phyloP scores from a whole-genome alignment of 257 asterid genomes.

The Solanum raphanifolium region DNA sequence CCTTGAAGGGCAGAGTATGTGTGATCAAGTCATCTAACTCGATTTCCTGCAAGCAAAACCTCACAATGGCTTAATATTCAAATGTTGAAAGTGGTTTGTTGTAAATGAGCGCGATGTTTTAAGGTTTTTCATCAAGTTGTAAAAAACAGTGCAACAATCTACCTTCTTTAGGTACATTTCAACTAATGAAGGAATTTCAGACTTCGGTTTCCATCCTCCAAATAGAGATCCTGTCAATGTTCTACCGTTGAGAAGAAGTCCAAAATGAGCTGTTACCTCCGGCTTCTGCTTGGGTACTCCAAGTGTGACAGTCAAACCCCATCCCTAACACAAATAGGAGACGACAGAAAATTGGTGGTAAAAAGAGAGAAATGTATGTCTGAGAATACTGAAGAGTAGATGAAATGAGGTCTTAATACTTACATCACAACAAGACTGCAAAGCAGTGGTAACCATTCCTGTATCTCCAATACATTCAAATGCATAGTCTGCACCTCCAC shows the following conservation, averaged over 20 bases:
- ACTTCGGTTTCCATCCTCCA: constrained; percentile 98
- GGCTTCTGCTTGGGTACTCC: constrained; percentile 91
- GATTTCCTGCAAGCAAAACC: constrained; percentile 53
- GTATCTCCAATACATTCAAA: constrained; percentile 97
- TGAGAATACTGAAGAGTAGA: not conserved
- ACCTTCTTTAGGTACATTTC: constrained; percentile 79
- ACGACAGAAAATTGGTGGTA: not conserved
- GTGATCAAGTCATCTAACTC: constrained; percentile 62
- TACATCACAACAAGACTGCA: constrained; percentile 86
- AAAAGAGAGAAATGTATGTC: not conserved
- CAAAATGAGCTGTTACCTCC: constrained; percentile 65
- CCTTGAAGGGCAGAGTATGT: constrained; percentile 56
- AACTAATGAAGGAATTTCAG: constrained; percentile 77
- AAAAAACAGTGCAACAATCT: not conserved
- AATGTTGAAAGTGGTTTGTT: not conserved
- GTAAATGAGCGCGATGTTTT: not conserved
- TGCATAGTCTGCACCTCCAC: constrained; percentile 90
- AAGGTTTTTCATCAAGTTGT: not conserved
- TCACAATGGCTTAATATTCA: not conserved
- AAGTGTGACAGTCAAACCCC: constrained; percentile 89
- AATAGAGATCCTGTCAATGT: constrained; percentile 74
- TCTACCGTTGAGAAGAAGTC: constrained; percentile 69
- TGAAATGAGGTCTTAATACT: not conserved
- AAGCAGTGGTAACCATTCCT: constrained; percentile 58
- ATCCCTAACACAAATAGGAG: constrained; percentile 43